Base-by-base conservation (phyloP, 2,329 filamentous ascomycete genomes). In the Colletotrichum euphorbiae region DNA sequence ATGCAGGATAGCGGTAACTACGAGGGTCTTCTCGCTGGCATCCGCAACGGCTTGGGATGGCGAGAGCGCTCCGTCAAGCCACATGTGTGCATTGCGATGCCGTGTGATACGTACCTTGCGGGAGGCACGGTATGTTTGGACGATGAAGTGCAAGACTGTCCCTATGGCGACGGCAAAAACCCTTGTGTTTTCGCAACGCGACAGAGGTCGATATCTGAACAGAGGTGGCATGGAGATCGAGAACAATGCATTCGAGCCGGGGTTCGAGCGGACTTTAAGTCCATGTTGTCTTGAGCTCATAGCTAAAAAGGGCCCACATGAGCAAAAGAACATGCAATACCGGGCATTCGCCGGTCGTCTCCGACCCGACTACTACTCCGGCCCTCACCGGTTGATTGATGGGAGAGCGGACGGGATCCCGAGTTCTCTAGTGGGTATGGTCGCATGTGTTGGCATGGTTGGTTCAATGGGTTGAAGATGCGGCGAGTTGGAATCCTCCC, bases 111-210 rank as follows among this genome's bases (percentile, higher is more conserved):
- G 5, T 31, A n/a, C 38, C 50, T 61, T 7, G 17, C 1, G 6
- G 51, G 50, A 21, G n/a, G 38, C 6, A 19, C 6, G 4, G 17
- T 62, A 3, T 63, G 45, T 28, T n/a, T 69, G 3, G 62, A 66
- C 43, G 67, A 46, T 3, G 72, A 71, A 19, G 24, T 71, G 3
- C 2, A 60, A 3, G 43, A 71, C 1, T 75, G 73, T 54, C 48
- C 76, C 9, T 76, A 77, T 52, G 24, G 64, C n/a, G 50, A 66
- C 13, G 74, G 73, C 24, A 54, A 60, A 15, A 75, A 73, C 55
- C 75, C 74, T 2, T 75, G 19, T n/a, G n/a, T n/a, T n/a, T 8
- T 9, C 24, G 24, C 24, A 15, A 8, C 0, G 0, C 15, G 12
- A 31, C n/a, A 15, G 8, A 9, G n/a, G 11, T 7, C 21, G 24